Conservation (phyloP, 2,329 filamentous ascomycete species). For the Penicillium glabrum region DNA sequence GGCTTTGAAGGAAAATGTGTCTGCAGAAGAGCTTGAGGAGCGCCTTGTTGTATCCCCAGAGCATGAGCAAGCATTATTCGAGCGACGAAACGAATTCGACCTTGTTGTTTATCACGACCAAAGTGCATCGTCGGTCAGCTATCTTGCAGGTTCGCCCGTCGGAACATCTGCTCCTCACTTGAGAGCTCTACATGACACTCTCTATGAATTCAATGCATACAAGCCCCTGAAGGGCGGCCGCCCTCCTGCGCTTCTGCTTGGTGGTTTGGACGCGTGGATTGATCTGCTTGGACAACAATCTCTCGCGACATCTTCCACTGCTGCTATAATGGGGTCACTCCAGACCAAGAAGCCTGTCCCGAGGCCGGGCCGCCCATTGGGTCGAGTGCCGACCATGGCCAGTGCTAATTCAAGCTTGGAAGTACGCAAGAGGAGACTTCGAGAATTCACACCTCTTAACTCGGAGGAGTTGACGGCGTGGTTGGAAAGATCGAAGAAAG, state of each 20-base stretch:
- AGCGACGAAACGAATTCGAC: conserved; percentile 72
- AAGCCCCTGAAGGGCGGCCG: conserved; percentile 66
- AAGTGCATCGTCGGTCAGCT: conserved; percentile 59
- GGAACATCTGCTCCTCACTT: conserved; percentile 57
- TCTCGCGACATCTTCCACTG: conserved; percentile 58
- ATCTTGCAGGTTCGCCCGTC: conserved; percentile 49
- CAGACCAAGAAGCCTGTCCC: conserved; percentile 35
- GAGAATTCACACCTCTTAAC: conserved; percentile 70
- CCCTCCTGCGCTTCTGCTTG: conserved; percentile 73
- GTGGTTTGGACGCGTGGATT: conserved; percentile 83
- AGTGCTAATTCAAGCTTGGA: conserved; percentile 54
- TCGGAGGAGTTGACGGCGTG: conserved; percentile 78
- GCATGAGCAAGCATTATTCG: conserved; percentile 71
- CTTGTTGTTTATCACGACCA: conserved; percentile 91
- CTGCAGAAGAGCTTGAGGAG: conserved; percentile 61
- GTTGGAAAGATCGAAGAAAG: conserved; percentile 72
- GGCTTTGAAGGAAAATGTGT: conserved; percentile 66
- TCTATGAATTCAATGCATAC: conserved; percentile 80
- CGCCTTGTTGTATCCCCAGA: conserved; percentile 50
- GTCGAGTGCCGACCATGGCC: conserved; percentile 52
- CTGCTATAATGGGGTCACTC: conserved; percentile 49
- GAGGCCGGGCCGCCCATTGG: conserved; percentile 50
- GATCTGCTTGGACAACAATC: conserved; percentile 74
- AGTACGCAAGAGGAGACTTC: conserved; percentile 56
- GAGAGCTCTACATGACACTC: conserved; percentile 71